Evolutionary conservation across 352 stramenopile genomes (phyloP).

Genomic region (Phytophthora foliorum): DNA sequence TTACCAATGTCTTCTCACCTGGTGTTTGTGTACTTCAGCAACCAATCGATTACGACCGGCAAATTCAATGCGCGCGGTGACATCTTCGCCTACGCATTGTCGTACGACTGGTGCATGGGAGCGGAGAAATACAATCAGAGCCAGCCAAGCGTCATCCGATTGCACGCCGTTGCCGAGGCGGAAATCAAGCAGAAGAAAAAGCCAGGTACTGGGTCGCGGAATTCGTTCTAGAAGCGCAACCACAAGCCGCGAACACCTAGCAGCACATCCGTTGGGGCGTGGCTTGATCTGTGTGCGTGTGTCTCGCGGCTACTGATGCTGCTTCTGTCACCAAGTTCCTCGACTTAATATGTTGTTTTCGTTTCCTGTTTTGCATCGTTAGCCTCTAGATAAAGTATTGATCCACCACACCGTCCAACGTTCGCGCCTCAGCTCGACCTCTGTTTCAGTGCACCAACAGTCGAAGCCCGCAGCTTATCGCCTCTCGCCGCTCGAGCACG

Average conservation of each 20-base stretch:
- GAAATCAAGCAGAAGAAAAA: conserved; percentile 98
- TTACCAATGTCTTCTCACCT: conserved; percentile 4
- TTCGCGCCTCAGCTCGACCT: conserved; percentile 28
- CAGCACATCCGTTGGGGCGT: conserved; percentile 41
- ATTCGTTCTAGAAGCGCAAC: conserved; percentile 53
- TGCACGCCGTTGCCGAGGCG: conserved; percentile 93
- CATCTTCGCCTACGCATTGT: conserved; percentile 96
- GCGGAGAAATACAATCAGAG: conserved; percentile 89
- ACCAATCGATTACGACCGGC: conserved; percentile 92
- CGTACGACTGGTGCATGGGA: conserved; percentile 98
- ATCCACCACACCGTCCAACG: conserved; percentile 18
- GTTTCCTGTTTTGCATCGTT: conserved; percentile 27
- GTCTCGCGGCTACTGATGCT: conserved; percentile 35
- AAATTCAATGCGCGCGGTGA: conserved; percentile 95
- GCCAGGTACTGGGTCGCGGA: conserved; percentile 68
- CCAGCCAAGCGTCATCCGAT: conserved; percentile 92
- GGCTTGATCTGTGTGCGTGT: conserved; percentile 49
- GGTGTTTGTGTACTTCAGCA: conserved; percentile 45
- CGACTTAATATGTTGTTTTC: conserved; percentile 42
- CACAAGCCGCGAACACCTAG: conserved; percentile 44
- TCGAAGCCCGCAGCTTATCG: conserved; percentile 13
- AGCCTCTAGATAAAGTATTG: conserved; percentile 55
- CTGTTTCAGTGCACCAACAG: conserved; percentile 17
- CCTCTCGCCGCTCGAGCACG: conserved; percentile 1
- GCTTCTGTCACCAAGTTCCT: conserved; percentile 30